Evolutionary conservation across 129 eudicot genomes (phyloP), one percentile per base, ranked within the genome.

Genomic region (Scalesia atractyloides): DNA sequence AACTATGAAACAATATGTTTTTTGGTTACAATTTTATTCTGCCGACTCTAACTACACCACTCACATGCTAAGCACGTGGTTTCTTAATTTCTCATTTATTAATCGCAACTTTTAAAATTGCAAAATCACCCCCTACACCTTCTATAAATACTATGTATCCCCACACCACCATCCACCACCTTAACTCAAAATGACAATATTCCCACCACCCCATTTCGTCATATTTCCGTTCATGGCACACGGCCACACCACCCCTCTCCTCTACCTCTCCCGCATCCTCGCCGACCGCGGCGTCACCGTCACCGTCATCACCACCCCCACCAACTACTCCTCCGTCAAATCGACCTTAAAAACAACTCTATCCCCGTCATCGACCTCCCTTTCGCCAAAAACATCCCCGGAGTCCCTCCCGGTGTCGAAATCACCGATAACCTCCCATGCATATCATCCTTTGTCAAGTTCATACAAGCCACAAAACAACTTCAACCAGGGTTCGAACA

Each of bases 221-320:
- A 34, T 89, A n/a, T 89, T 89, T 62, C 96, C 92, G 2, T 89
- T 89, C 86, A 83, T 89, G 89, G 46, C 96, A 16, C 83, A 84
- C 69, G 96, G 96, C 71, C 96, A 89, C 80, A 84, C 82, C 77
- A 86, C 78, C 80, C 96, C 96, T 34, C 86, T 89, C 66, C 84
- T 86, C 74, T 43, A 86, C 84, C 86, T 89, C 51, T 76, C 88
- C 73, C 85, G 85, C 67, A 76, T 89, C 83, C 87, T 89, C 67
- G 82, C 30, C 61, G 81, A 74, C 50, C 91, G 78, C 19, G 34
- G 53, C 37, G 60, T 80, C 82, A 50, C 85, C 70, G 83, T 84
- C 84, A 89, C 92, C 49, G 46, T 89, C 78, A 57, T 89, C 82
- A 82, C 90, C 82, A 89, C 96, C 77, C 68, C 88, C 10, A 48